Evolutionary conservation across 2,329 filamentous ascomycete genomes (phyloP), one percentile per base, ranked within the genome.

Genomic region (Colletotrichum somersetense): DNA sequence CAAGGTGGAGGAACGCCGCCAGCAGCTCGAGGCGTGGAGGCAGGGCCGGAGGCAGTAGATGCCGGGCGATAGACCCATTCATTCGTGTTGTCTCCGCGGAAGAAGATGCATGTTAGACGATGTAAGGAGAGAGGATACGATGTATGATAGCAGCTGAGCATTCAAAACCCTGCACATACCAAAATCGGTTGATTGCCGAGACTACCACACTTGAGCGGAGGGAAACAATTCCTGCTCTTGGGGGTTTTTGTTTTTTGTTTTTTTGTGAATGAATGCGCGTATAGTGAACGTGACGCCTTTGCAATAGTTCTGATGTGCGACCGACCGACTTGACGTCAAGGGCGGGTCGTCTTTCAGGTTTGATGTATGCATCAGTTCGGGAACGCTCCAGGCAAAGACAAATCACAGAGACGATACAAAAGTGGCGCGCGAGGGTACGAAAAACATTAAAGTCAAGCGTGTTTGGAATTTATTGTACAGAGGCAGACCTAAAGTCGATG

Each of bases 1-100:
- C 75, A 87, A 87, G 80, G 78, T 91, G 30, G 84, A 85, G 76
- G 87, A 87, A 80, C 82, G 85, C 75, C 82, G 82, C 74, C 81
- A 81, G 77, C 83, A 85, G 78, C 78, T 89, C 74, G 80, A 84
- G 77, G 82, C 83, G 73, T 87, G 86, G 85, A 79, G 82, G 61
- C 76, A 81, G 61, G 82, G 82, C 46, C 78, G 80, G 59, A 75
- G 78, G 74, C 72, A 63, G 62, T 70, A 73, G 61, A 69, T 42
- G 66, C 38, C 14, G 50, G 57, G 53, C 42, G 30, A 56, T 71
- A 67, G 67, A 71, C 40, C 40, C 57, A 53, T 40, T 30, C 30
- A 30, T 30, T 30, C 8, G 48, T 42, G 38, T 40, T 14, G n/a
- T 26, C 35, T 42, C 23, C 26, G 38, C 23, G 8, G 11, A 59